Conservation (phyloP, 768 basidiomycete species). For the Suillus weaverae region DNA sequence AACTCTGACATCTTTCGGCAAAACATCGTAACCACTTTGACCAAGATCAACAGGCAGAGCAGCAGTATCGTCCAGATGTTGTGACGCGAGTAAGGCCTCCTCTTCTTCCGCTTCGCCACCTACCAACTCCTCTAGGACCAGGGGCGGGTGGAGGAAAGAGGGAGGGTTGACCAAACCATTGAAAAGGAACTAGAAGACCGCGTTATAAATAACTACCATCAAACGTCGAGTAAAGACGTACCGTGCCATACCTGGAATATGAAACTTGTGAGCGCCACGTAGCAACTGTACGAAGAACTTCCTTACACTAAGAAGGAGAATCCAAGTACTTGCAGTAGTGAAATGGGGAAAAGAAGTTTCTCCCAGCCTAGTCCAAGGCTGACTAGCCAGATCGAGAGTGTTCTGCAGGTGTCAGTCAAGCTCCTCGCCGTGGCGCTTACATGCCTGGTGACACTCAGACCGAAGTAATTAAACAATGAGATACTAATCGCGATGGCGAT, state of each 20-base stretch:
- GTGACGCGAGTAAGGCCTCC: slow-evolving; percentile 44
- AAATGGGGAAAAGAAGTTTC: slow-evolving; percentile 75
- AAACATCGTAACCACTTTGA: slow-evolving; percentile 81
- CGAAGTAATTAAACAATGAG: slow-evolving; percentile 85
- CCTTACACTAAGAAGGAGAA: slow-evolving; percentile 90
- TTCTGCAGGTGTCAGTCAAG: slow-evolving; percentile 93
- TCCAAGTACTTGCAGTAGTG: slow-evolving; percentile 77
- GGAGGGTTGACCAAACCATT: slow-evolving; percentile 77
- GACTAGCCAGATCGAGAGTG: slow-evolving; percentile 93
- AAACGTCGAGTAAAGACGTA: slow-evolving; percentile 33
- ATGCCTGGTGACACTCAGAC: slow-evolving; percentile 87
- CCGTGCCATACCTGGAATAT: slow-evolving; percentile 75
- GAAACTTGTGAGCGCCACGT: slow-evolving; percentile 10
- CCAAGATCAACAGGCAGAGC: slow-evolving; percentile 77
- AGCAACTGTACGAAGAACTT: slow-evolving; percentile 13
- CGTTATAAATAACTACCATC: not conserved
- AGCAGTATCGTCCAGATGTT: slow-evolving; percentile 76
- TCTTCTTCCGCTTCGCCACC: slow-evolving; percentile 57
- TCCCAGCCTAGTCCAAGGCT: slow-evolving; percentile 93
- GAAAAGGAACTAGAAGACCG: slow-evolving; percentile 69
- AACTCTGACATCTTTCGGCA: slow-evolving; percentile 49
- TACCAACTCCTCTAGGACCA: slow-evolving; percentile 30
- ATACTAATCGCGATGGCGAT: slow-evolving; percentile 77
- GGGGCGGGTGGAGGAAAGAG: slow-evolving; percentile 52
- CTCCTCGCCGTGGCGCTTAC: slow-evolving; percentile 92